Evolutionary conservation across 1,284 basidiomycete species (phyloP).

Genomic region (Ceratobasidium sp.): DNA sequence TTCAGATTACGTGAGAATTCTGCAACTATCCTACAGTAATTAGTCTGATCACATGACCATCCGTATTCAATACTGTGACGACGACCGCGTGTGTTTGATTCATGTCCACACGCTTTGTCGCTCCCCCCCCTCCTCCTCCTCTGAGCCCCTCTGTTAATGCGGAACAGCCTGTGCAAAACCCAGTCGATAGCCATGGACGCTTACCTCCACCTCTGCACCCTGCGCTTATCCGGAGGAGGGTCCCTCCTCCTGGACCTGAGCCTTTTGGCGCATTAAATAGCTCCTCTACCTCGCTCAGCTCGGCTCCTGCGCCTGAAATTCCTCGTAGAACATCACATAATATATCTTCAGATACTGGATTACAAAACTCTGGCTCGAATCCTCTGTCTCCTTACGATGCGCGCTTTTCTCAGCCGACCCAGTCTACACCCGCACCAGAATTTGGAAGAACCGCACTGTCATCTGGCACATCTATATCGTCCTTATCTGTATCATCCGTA

Average conservation of each 20-base stretch:
- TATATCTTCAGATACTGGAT: too few species aligned
- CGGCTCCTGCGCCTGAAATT: constrained; percentile 9
- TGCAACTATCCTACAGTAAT: too few species aligned
- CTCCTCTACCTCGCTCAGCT: constrained; percentile 2
- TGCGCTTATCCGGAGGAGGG: constrained; percentile 14
- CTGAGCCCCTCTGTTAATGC: background rate
- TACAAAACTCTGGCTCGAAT: too few species aligned
- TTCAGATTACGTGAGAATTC: too few species aligned
- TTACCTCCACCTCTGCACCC: constrained; percentile 33
- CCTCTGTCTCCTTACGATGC: too few species aligned
- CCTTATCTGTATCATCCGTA: too few species aligned
- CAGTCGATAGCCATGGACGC: background rate
- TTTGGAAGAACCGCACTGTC: too few species aligned
- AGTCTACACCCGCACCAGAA: too few species aligned
- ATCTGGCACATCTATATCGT: constrained; percentile 1
- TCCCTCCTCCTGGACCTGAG: constrained; percentile 1
- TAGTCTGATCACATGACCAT: too few species aligned
- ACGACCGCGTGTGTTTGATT: background rate
- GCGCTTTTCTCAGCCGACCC: too few species aligned
- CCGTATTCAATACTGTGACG: too few species aligned
- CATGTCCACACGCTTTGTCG: constrained; percentile 41
- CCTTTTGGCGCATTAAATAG: constrained; percentile 21
- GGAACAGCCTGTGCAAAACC: background rate
- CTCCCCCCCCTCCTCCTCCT: constrained; percentile 1
- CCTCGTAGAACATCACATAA: constrained; percentile 12